phyloP scores from a whole-genome alignment of 2,329 filamentous ascomycete species.

The Coniosporium tulheliwenetii region DNA sequence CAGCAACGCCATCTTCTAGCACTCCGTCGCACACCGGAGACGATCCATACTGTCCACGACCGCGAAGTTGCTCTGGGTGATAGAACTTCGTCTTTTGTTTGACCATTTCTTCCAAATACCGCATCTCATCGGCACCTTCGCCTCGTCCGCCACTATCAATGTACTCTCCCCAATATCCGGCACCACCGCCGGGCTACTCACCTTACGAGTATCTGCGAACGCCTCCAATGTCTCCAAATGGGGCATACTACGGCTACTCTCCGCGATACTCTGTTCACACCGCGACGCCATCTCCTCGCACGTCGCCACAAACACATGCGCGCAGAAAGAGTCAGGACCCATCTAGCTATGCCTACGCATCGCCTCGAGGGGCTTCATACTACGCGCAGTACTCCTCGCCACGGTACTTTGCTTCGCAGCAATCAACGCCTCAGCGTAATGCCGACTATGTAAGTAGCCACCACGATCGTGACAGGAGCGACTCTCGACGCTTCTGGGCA shows the following conservation, averaged over 20 bases:
- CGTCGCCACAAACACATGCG: constrained; percentile 34
- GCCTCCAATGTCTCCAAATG: constrained; percentile 34
- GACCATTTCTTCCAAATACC: no score
- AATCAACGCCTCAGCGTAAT: constrained; percentile 37
- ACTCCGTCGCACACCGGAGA: no score
- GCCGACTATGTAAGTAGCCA: constrained; percentile 49
- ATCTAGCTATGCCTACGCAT: constrained; percentile 25
- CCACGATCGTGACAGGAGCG: constrained; percentile 29
- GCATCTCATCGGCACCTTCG: no score
- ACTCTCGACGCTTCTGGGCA: constrained; percentile 17
- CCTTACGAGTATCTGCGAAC: constrained; percentile 29
- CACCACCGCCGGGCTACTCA: constrained; percentile 31
- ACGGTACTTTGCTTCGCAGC: constrained; percentile 27
- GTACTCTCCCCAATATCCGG: constrained; percentile 7
- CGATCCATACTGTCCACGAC: no score
- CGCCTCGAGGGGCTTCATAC: constrained; percentile 16
- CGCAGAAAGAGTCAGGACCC: constrained; percentile 40
- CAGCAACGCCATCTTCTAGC: no score
- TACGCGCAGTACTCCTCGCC: constrained; percentile 23
- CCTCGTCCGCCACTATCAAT: no score
- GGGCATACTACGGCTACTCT: constrained; percentile 33
- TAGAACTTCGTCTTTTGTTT: no score
- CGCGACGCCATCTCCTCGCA: constrained; percentile 29
- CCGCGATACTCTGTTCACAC: constrained; percentile 33
- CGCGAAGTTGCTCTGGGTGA: no score